Evolutionary conservation across 1,284 basidiomycete species (phyloP).

Genomic region (Rhodotorula sp.): DNA sequence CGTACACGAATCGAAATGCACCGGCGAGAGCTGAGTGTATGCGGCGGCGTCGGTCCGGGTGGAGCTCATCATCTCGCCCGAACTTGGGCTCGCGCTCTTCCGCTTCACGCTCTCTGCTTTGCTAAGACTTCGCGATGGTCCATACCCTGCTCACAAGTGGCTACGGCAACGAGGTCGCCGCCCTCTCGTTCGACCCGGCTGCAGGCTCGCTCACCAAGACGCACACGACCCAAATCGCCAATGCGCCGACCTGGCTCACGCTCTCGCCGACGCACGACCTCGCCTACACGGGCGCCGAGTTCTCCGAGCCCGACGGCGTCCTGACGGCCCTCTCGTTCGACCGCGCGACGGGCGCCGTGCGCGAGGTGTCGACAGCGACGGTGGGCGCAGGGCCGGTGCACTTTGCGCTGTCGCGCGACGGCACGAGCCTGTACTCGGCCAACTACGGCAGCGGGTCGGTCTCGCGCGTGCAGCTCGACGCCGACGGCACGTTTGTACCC

Average conservation of each 20-base stretch:
- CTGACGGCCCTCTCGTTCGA: conserved; percentile 15
- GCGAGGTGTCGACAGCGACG: background rate
- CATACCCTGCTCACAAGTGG: conserved; percentile 18
- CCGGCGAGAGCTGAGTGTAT: too few relatives aligned
- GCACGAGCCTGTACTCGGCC: conserved; percentile 22
- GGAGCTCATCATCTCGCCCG: background rate
- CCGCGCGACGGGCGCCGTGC: background rate
- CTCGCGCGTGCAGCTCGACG: conserved; percentile 2
- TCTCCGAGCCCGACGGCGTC: conserved; percentile 16
- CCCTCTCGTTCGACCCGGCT: conserved; percentile 24
- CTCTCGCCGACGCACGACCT: conserved; percentile 3
- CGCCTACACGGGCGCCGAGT: conserved; percentile 38
- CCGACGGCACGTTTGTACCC: conserved; percentile 22
- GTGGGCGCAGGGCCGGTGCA: conserved; percentile 29
- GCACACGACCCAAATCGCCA: conserved; percentile 4
- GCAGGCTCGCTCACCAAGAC: conserved; percentile 2
- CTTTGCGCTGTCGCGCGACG: conserved; percentile 7
- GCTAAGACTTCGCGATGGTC: background rate
- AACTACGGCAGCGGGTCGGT: conserved; percentile 29
- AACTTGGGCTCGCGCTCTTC: background rate
- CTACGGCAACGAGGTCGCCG: conserved; percentile 31
- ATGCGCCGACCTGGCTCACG: conserved; percentile 35
- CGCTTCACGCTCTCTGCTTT: background rate
- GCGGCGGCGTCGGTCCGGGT: background rate
- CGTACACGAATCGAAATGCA: too few relatives aligned